A percentile compares a stretch with the other conserved stretches of the same genome.
Conservation (phyloP, 768 basidiomycete genomes). For the Russula vinacea region DNA sequence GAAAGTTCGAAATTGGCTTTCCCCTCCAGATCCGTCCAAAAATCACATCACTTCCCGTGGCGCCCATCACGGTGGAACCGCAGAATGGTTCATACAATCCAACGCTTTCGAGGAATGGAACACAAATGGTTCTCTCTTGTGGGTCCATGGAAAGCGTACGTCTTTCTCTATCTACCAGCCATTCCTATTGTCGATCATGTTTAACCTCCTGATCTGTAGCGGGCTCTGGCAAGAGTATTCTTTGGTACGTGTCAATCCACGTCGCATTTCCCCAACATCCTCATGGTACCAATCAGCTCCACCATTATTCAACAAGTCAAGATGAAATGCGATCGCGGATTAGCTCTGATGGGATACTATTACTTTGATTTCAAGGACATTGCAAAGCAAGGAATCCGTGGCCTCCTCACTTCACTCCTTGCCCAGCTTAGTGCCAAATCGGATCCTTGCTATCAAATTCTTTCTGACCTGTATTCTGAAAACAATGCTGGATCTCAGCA, state of each 20-base stretch:
- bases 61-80: background rate
- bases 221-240: conserved; percentile 17
- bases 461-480: background rate
- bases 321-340: background rate
- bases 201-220: background rate
- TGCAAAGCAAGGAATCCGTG: conserved; percentile 1
- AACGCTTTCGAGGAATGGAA: background rate
- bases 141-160: conserved; percentile 3
- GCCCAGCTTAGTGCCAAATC: conserved; percentile 7
- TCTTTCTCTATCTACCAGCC: background rate
- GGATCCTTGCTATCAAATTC: background rate
- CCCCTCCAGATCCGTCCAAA: conserved; percentile 6
- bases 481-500: background rate
- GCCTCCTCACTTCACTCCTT: conserved; percentile 10
- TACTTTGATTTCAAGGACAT: conserved; percentile 12
- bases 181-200: background rate
- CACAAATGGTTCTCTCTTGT: background rate
- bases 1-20: background rate
- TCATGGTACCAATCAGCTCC: background rate
- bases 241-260: background rate
- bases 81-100: background rate
- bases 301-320: background rate
- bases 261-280: background rate
- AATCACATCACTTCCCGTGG: background rate
- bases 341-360: conserved; percentile 9